These are phyloP conservation scores for Plantago coronopus DNA, from an alignment of 305 asterid genomes.

Conservation along the genomic window DNA sequence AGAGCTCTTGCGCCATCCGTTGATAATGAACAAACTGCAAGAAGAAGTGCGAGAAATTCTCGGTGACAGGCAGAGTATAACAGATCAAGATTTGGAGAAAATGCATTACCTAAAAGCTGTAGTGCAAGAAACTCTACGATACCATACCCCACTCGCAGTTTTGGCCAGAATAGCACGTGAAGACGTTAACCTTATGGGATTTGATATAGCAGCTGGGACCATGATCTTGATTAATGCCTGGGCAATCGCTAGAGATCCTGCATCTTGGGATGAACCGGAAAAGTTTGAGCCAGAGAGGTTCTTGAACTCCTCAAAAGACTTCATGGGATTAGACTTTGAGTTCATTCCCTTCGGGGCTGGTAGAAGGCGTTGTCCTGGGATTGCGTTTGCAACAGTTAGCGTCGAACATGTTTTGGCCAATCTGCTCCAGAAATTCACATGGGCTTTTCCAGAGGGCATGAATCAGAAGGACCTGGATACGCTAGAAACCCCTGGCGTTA, in stretches of 20 bases:
- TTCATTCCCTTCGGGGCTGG: slow-evolving; percentile 44
- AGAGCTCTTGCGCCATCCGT: slow-evolving; percentile 33
- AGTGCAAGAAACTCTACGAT: slow-evolving; percentile 40
- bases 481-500: too few relatives aligned
- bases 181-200: slow-evolving; percentile 32
- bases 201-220: slow-evolving; percentile 33
- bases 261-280: slow-evolving; percentile 34
- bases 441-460: slow-evolving; percentile 30
- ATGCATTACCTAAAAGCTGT: slow-evolving; percentile 40
- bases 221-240: slow-evolving; percentile 27
- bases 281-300: slow-evolving; percentile 39
- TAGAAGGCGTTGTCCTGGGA: slow-evolving; percentile 42
- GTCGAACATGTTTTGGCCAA: slow-evolving; percentile 33
- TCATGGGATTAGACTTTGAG: slow-evolving; percentile 33
- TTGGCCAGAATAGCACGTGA: slow-evolving; percentile 27
- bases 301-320: slow-evolving; percentile 28
- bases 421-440: slow-evolving; percentile 32
- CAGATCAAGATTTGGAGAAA: slow-evolving; percentile 26
- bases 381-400: slow-evolving; percentile 26
- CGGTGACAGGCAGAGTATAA: slow-evolving; percentile 19
- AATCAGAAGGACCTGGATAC: slow-evolving; percentile 31
- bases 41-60: slow-evolving; percentile 30
- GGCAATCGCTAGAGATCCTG: slow-evolving; percentile 36
- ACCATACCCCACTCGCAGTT: slow-evolving; percentile 30
- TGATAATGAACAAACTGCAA: slow-evolving; percentile 26